Evolutionary conservation across 352 stramenopile species (phyloP).

Genomic region (Phytophthora kernoviae): DNA sequence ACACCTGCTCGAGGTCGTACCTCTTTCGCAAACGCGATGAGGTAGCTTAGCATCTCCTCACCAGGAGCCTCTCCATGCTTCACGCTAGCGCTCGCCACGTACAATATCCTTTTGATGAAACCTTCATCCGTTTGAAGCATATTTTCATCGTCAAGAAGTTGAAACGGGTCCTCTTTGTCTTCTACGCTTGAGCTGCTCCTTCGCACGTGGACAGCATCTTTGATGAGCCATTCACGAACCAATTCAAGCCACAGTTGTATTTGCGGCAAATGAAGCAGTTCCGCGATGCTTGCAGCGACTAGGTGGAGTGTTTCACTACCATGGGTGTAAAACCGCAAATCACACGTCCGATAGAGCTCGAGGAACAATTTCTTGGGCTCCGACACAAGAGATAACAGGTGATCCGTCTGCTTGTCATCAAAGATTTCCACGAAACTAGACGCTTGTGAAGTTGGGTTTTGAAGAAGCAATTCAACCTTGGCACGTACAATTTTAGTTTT

Average conservation of each 20-base stretch:
- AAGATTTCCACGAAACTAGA: slow-evolving; percentile 14
- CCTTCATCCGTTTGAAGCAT: slow-evolving; percentile 37
- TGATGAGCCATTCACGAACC: slow-evolving; percentile 54
- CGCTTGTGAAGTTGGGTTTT: slow-evolving; percentile 21
- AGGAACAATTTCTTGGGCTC: slow-evolving; percentile 45
- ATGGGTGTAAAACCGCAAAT: slow-evolving; percentile 34
- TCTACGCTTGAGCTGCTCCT: slow-evolving; percentile 9
- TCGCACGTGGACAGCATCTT: slow-evolving; percentile 38
- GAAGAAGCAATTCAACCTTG: slow-evolving; percentile 45
- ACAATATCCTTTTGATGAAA: slow-evolving; percentile 38
- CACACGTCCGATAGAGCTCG: slow-evolving; percentile 52
- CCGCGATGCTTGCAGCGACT: slow-evolving; percentile 35
- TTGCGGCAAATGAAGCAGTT: slow-evolving; percentile 31
- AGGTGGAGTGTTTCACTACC: slow-evolving; percentile 33
- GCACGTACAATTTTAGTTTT: slow-evolving; percentile 46
- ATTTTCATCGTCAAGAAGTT: slow-evolving; percentile 34
- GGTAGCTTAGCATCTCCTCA: slow-evolving; percentile 40
- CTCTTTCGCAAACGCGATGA: slow-evolving; percentile 52
- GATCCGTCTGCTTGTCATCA: slow-evolving; percentile 19
- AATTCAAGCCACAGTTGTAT: slow-evolving; percentile 42
- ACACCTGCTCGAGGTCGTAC: slow-evolving; percentile 45
- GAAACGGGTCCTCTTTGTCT: slow-evolving; percentile 39
- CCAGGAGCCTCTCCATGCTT: slow-evolving; percentile 19
- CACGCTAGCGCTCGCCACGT: slow-evolving; percentile 24
- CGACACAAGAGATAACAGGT: slow-evolving; percentile 37